These are phyloP conservation scores for Colletotrichum paranaense DNA, from an alignment of 2,329 filamentous ascomycete genomes.

Conservation along the genomic window DNA sequence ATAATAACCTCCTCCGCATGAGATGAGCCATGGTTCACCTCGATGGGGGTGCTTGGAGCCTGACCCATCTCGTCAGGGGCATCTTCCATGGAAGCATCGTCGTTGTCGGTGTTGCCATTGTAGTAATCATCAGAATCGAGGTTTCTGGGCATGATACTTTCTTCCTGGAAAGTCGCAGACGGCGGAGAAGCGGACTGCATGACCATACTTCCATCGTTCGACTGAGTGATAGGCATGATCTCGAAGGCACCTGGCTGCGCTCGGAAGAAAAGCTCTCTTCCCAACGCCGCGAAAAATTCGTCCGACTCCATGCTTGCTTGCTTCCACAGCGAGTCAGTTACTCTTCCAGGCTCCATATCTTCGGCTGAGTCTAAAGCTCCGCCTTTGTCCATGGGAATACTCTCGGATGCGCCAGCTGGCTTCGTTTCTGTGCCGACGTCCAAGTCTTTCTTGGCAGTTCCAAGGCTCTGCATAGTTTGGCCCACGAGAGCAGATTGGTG, in stretches of 20 bases:
- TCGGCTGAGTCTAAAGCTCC: background rate
- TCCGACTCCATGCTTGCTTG: constrained; percentile 3
- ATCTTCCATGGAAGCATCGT: background rate
- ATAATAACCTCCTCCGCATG: background rate
- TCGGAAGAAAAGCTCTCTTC: background rate
- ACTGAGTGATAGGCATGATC: background rate
- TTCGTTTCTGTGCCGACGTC: background rate
- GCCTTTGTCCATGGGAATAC: background rate
- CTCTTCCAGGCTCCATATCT: too few species aligned
- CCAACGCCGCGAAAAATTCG: constrained; percentile 7
- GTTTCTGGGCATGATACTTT: background rate
- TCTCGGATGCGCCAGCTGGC: background rate
- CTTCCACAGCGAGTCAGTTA: background rate
- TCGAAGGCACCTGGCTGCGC: too few species aligned
- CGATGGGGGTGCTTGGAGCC: background rate
- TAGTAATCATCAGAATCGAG: background rate
- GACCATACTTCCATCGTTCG: background rate
- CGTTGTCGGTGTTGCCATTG: background rate
- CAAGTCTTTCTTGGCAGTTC: background rate
- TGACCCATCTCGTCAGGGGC: background rate
- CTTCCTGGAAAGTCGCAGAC: background rate
- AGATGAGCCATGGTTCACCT: background rate
- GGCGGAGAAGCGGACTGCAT: background rate
- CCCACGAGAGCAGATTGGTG: background rate
- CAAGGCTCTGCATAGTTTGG: background rate